Base-by-base conservation (phyloP, 2,329 filamentous ascomycete genomes). In the Coleophoma cylindrospora region DNA sequence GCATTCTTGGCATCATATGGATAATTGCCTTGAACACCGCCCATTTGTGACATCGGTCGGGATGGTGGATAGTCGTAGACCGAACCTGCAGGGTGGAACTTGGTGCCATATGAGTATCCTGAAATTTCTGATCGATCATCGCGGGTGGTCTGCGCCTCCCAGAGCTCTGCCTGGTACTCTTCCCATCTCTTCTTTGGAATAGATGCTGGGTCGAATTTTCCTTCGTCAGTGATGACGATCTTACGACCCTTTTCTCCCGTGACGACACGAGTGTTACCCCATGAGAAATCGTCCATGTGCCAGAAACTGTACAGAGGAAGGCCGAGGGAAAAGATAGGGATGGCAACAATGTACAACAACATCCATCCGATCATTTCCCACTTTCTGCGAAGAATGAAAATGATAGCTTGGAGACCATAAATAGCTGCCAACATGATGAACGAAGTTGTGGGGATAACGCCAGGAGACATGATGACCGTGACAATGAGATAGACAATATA, bases 341-440 rank as follows among this genome's bases (percentile, higher is more conserved):
- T 87, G 49, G 94, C 92, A 32, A 94, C 56, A 52, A 99, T 81
- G 70, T 99, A 99, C 55, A 99, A 83, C 59, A 99, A 77, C 91
- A 99, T 96, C 94, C 94, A 99, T 34, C 92, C 94, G 60, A 99
- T 87, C 92, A 97, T 97, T 68, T 99, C 92, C 94, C 94, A 99
- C 74, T 96, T 96, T 63, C 92, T 87, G 51, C 90, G 87, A 50
- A 96, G 65, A 62, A 97, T 96, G 75, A 99, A 99, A 68, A 99
- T 96, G 65, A 97, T 85, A 40, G 89, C 92, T 64, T 99, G 94
- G 13, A 99, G 74, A 82, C 94, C 94, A 68, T 97, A 99, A 61
- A 99, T 94, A n/a, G 88, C 92, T 62, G 82, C 94, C 10, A 99
- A 80, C 45, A 99, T 76, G 64, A 99, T 81, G 67, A 99, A 95